Evolutionary conservation across 352 stramenopile species (phyloP), one percentile per base, ranked within the genome.

Genomic region (Globisporangium acanthophoron): DNA sequence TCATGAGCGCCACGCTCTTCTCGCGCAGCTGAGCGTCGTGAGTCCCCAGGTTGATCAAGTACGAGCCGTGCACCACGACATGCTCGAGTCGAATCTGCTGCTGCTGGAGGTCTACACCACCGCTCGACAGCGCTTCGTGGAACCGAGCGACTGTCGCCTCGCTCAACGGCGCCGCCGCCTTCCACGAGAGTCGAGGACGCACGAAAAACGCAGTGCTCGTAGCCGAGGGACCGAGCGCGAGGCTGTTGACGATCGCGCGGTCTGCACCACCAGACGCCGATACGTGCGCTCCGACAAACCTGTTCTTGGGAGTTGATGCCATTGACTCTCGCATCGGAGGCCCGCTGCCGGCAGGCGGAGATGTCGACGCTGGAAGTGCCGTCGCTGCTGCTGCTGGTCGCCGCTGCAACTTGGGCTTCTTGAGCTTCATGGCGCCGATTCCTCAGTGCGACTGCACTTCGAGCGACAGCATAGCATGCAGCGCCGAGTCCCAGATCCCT

Each of bases 21-120:
- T 41, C 50, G 0, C 72, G 67, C 39, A 73, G 49, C 24, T 55
- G 52, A 0, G 52, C 47, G 50, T 82, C 69, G 16, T 77, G 70
- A 2, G 73, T 75, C 3, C 60, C 70, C 18, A 73, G 73, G 47
- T 82, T 79, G 49, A 73, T 33, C 27, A 82, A 63, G 54, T 82
- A 82, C 29, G 67, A 79, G 53, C 73, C 73, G 29, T 82, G 73
- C 5, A 78, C 70, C 3, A 68, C 67, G 2, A 79, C 46, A 16
- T 79, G 55, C 3, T 61, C 35, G 7, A 59, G 27, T 16, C 57
- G 52, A 5, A 69, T 66, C 29, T 68, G 65, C 5, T 44, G 49
- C 27, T 52, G 37, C 2, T 50, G 20, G 18, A 48, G 37, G 16
- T 43, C 37, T 43, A 12, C 13, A 12, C 12, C 37, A 13, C 2